Evolutionary conservation across 192 early-diverging fungal genomes (phyloP).

Genomic region (Globomyces pollinis-pini): DNA sequence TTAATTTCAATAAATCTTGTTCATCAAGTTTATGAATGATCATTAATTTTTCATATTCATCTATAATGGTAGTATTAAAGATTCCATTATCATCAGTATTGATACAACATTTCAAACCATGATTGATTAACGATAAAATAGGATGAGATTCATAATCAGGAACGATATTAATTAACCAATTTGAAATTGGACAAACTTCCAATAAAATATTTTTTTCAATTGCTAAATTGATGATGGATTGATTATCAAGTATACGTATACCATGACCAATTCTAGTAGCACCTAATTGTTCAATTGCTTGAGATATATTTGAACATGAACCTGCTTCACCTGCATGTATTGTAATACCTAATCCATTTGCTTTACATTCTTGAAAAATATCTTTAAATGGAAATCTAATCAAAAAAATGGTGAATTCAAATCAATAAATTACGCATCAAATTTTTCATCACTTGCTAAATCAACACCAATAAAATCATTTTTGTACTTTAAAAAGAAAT

Average conservation of each 20-base stretch:
- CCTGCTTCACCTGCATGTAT: slow-evolving; percentile 10
- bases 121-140: not conserved
- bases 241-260: not conserved
- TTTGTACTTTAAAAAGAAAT: slow-evolving; percentile 6
- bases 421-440: not conserved
- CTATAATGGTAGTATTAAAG: not conserved
- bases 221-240: not conserved
- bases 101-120: not conserved
- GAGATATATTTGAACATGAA: not conserved
- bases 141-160: slow-evolving; percentile 6
- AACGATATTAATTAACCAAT: not conserved
- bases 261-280: slow-evolving; percentile 12
- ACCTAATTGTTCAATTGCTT: slow-evolving; percentile 2
- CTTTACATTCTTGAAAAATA: not conserved
- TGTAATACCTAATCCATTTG: not conserved
- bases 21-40: not conserved
- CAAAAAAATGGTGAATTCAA: too few species aligned
- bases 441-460: slow-evolving; percentile 9
- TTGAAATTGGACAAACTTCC: slow-evolving; percentile 11
- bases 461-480: slow-evolving; percentile 7
- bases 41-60: not conserved
- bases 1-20: not conserved
- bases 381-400: not conserved
- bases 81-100: slow-evolving; percentile 6
- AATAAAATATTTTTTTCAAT: slow-evolving; percentile 1